Conservation (phyloP, 1,284 basidiomycete species). For the Trametes versicolor region DNA sequence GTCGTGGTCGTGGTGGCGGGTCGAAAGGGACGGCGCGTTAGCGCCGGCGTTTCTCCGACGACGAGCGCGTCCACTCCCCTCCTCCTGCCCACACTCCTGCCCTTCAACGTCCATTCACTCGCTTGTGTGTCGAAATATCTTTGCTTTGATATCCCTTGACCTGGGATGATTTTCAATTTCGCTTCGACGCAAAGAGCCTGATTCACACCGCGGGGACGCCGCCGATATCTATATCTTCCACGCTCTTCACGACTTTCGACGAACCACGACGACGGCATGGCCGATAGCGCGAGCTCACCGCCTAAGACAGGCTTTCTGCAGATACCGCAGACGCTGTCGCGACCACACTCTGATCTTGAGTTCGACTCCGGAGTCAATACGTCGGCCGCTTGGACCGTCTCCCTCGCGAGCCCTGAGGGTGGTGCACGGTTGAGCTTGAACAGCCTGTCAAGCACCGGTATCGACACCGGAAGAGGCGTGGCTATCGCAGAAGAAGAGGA, state of each 20-base stretch:
- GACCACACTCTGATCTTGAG: conserved; percentile 44
- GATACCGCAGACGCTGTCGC: conserved; percentile 27
- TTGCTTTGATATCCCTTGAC: background rate
- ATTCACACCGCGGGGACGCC: background rate
- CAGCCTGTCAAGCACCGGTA: background rate
- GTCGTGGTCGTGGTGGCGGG: background rate
- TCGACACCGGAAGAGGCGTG: background rate
- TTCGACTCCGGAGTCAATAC: conserved; percentile 83
- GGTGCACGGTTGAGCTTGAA: conserved; percentile 33
- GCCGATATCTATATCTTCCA: background rate
- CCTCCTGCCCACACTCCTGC: background rate
- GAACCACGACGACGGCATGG: conserved; percentile 10
- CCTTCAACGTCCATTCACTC: background rate
- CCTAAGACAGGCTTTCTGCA: conserved; percentile 23
- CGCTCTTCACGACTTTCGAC: background rate
- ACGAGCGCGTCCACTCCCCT: background rate
- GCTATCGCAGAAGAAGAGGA: background rate
- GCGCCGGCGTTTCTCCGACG: background rate
- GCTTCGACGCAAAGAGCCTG: background rate
- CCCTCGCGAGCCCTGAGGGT: conserved; percentile 55
- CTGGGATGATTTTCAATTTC: background rate
- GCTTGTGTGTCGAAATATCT: background rate
- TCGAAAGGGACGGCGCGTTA: background rate
- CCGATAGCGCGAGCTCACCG: conserved; percentile 19
- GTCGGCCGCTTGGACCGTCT: conserved; percentile 78